Evolutionary conservation across 1,139 yeast species (phyloP).

Genomic region (Pichia cactophila): DNA sequence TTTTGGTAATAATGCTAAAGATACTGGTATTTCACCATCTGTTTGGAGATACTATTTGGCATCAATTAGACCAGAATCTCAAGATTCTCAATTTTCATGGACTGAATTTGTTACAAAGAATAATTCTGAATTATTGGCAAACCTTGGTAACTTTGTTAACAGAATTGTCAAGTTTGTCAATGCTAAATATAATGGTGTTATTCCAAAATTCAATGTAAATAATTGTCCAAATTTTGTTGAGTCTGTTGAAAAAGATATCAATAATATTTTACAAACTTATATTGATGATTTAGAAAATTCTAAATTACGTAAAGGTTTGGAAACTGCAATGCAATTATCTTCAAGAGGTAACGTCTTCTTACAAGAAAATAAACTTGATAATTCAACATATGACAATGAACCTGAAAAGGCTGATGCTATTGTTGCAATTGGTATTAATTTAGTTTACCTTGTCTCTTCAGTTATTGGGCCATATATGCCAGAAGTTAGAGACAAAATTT

Average conservation of each 20-base stretch:
- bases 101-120: slow-evolving; percentile 88
- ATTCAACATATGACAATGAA: slow-evolving; percentile 63
- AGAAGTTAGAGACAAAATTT: slow-evolving; percentile 61
- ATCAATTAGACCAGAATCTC: slow-evolving; percentile 86
- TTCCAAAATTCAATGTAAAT: slow-evolving; percentile 52
- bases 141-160: slow-evolving; percentile 93
- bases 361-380: slow-evolving; percentile 93
- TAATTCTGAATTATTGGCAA: slow-evolving; percentile 87
- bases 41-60: slow-evolving; percentile 98
- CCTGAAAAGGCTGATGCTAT: slow-evolving; percentile 89
- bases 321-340: slow-evolving; percentile 82
- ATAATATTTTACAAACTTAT: slow-evolving; percentile 53
- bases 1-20: slow-evolving; percentile 95
- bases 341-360: slow-evolving; percentile 91
- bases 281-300: slow-evolving; percentile 69
- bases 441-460: slow-evolving; percentile 76
- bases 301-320: slow-evolving; percentile 82
- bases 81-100: slow-evolving; percentile 98
- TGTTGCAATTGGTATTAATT: slow-evolving; percentile 82
- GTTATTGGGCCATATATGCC: slow-evolving; percentile 88
- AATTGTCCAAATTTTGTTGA: slow-evolving; percentile 39
- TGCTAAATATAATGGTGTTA: slow-evolving; percentile 87
- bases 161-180: slow-evolving; percentile 83
- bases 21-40: slow-evolving; percentile 80
- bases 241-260: slow-evolving; percentile 47